These are phyloP conservation scores for Prunus yedoensis DNA, from an alignment of 331 rosid genomes.

Conservation along the genomic window DNA sequence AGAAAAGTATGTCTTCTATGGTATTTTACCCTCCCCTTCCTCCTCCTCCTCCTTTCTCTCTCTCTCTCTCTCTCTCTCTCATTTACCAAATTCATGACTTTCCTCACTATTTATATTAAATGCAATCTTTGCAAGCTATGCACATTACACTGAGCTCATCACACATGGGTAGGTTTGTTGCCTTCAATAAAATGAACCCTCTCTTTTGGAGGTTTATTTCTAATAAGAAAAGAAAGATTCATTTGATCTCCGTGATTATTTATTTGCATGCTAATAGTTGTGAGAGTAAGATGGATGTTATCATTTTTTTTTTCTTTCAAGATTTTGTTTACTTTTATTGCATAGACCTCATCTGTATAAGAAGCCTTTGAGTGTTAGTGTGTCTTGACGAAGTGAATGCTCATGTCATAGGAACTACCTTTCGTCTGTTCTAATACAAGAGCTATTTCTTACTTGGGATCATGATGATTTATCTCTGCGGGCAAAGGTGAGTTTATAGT, in stretches of 20 bases:
- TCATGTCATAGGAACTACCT: constrained; percentile 76
- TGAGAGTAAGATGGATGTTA: neutral
- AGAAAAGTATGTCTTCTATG: neutral
- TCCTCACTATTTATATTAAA: too few species aligned
- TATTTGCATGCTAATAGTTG: neutral
- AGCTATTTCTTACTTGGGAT: constrained; percentile 96
- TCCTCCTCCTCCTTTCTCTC: too few species aligned
- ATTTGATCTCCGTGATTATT: neutral
- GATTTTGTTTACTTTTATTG: neutral
- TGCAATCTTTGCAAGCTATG: neutral
- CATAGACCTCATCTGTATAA: neutral
- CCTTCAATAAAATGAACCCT: neutral
- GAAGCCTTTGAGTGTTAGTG: neutral
- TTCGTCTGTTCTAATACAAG: constrained; percentile 95
- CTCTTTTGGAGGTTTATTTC: neutral
- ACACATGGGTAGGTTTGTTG: neutral
- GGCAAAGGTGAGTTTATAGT: constrained; percentile 57
- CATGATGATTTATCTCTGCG: constrained; percentile 94
- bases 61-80: too few species aligned
- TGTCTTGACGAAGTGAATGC: constrained; percentile 24
- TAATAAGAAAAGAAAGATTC: neutral
- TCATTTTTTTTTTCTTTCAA: neutral
- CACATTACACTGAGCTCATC: neutral
- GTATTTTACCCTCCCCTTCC: neutral
- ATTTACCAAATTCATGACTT: neutral